Evolutionary conservation across 768 basidiomycete genomes (phyloP).

Genomic region (Arthromyces matolae): DNA sequence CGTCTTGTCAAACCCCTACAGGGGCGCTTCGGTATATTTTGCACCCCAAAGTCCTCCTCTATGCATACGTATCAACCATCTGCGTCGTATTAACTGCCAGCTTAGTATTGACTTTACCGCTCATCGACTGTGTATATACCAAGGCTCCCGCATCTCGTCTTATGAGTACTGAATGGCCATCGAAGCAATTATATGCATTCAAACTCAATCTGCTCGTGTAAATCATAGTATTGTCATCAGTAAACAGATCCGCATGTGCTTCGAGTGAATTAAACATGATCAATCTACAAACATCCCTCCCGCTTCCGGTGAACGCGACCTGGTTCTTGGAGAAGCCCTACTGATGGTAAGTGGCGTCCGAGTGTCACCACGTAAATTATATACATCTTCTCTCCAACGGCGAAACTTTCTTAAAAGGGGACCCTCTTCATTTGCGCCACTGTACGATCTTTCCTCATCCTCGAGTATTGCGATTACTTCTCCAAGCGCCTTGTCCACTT

Average conservation of each 20-base stretch:
- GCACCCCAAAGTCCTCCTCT: conserved; percentile 36
- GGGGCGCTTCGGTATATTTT: conserved; percentile 38
- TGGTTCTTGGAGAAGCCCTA: conserved; percentile 5
- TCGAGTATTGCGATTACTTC: conserved; percentile 43
- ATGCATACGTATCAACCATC: conserved; percentile 21
- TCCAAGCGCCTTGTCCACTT: conserved; percentile 40
- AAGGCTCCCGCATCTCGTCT: not conserved
- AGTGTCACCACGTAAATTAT: conserved; percentile 26
- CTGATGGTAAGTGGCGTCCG: conserved; percentile 7
- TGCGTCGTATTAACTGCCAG: conserved; percentile 7
- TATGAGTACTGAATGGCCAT: not conserved
- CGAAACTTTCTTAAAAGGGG: conserved; percentile 36
- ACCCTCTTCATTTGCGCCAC: conserved; percentile 30
- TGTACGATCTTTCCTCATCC: conserved; percentile 36
- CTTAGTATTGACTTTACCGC: conserved; percentile 3
- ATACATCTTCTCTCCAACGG: conserved; percentile 40
- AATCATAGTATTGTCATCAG: too few relatives aligned
- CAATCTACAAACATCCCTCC: conserved; percentile 35
- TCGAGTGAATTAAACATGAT: too few relatives aligned
- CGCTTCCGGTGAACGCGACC: conserved; percentile 17
- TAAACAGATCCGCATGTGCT: too few relatives aligned
- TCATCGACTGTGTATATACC: not conserved
- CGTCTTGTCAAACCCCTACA: conserved; percentile 25
- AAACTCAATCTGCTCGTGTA: too few relatives aligned
- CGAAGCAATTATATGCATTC: too few relatives aligned